Conservation (phyloP, 805 yeast species). For the Teunomyces stri region DNA sequence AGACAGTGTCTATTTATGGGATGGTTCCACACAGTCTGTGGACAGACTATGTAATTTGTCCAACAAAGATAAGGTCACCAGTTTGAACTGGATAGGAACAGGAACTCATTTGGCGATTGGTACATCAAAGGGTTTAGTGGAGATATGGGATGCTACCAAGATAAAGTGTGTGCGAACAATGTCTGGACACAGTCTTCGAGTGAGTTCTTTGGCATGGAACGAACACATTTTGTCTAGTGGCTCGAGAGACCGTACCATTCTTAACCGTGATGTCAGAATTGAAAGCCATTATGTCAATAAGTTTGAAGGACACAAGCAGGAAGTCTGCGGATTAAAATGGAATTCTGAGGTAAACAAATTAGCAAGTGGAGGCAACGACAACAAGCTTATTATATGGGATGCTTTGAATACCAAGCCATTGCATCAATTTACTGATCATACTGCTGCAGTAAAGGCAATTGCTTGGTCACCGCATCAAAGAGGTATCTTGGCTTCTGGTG, state of each 20-base stretch:
- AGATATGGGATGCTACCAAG: slow-evolving; percentile 90
- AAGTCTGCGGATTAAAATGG: slow-evolving; percentile 96
- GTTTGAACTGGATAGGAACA: slow-evolving; percentile 89
- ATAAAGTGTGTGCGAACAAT: slow-evolving; percentile 82
- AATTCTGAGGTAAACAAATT: slow-evolving; percentile 84
- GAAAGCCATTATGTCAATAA: slow-evolving; percentile 77
- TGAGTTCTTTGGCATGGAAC: slow-evolving; percentile 90
- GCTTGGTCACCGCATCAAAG: slow-evolving; percentile 98
- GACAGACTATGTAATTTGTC: slow-evolving; percentile 70
- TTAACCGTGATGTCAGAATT: slow-evolving; percentile 88
- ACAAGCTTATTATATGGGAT: slow-evolving; percentile 83
- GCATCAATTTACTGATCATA: slow-evolving; percentile 74
- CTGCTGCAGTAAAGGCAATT: slow-evolving; percentile 94
- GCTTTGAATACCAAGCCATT: slow-evolving; percentile 69
- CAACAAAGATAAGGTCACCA: slow-evolving; percentile 68
- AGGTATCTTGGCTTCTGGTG: slow-evolving; percentile 91
- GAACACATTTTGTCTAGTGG: slow-evolving; percentile 87
- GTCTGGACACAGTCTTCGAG: slow-evolving; percentile 87
- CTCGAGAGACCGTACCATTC: slow-evolving; percentile 75
- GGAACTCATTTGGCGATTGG: slow-evolving; percentile 96
- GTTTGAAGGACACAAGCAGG: slow-evolving; percentile 80
- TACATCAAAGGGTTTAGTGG: slow-evolving; percentile 80
- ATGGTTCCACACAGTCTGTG: slow-evolving; percentile 81
- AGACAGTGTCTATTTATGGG: slow-evolving; percentile 85
- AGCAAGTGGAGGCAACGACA: slow-evolving; percentile 96